Evolutionary conservation across 2,329 filamentous ascomycete species (phyloP), one percentile per base, ranked within the genome.

Genomic region (Metarhizium album): DNA sequence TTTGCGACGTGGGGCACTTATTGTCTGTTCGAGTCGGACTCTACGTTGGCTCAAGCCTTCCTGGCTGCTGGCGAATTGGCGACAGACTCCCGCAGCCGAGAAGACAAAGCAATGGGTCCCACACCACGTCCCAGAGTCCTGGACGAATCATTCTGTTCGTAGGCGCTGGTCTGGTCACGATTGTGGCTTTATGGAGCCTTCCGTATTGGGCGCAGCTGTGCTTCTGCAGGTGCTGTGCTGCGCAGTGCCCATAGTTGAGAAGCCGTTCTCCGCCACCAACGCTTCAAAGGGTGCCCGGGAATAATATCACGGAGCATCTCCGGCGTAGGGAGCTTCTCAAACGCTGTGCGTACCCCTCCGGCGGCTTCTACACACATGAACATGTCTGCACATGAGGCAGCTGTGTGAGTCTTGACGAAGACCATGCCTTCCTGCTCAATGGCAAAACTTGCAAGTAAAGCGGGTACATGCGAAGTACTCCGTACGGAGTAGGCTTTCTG

Each of bases 1-100:
- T 47, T 52, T 20, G 53, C 55, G 54, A 55, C 50, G 52, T 57
- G 55, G 55, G 50, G 53, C 43, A 42, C n/a, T n/a, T n/a, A n/a
- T 40, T 52, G 47, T 48, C 53, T 42, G 47, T 45, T 47, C 37
- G 38, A 37, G 37, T 48, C 49, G 40, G 52, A 46, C 22, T 24
- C 11, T 43, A 38, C 16, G 11, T 20, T 40, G 37, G 37, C 22
- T 22, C 40, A 43, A 5, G 22, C 20, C 16, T 43, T 9, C 40
- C 13, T 9, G 40, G 4, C 6, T 24, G 22, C 22, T 24, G 8
- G 6, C 22, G 14, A 20, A 43, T 43, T 22, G 40, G 40, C 40
- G 40, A n/a, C 40, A 43, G 40, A 43, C 40, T 43, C 40, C 40
- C 40, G 40, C 40, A 43, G 16, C 40, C 40, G 40, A 43, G 40